Conservation (phyloP, 2,329 filamentous ascomycete species). For the Thielaviopsis populi region DNA sequence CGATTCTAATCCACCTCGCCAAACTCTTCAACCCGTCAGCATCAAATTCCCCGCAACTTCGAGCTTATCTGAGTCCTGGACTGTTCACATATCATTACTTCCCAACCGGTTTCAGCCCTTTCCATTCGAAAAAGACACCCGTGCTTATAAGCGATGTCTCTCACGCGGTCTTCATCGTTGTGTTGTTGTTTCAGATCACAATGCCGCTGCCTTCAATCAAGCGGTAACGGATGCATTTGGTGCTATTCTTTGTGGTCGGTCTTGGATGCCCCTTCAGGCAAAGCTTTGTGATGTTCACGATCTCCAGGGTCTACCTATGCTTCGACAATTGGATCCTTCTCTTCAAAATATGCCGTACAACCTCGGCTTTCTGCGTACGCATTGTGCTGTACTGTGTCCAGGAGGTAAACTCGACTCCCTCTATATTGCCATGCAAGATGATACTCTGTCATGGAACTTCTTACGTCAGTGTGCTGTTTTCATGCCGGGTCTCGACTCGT, state of each 20-base stretch:
- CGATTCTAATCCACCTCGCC: slow-evolving; percentile 14
- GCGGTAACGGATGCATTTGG: slow-evolving; percentile 37
- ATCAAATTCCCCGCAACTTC: slow-evolving; percentile 17
- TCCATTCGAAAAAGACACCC: slow-evolving; percentile 47
- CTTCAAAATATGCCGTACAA: slow-evolving; percentile 33
- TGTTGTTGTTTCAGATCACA: slow-evolving; percentile 36
- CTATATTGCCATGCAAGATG: slow-evolving; percentile 41
- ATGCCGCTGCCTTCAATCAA: slow-evolving; percentile 33
- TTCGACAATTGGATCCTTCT: slow-evolving; percentile 35
- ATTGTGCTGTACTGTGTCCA: slow-evolving; percentile 41
- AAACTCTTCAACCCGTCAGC: slow-evolving; percentile 17
- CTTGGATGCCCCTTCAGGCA: slow-evolving; percentile 45
- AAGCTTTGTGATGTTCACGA: slow-evolving; percentile 41
- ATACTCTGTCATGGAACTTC: slow-evolving; percentile 41
- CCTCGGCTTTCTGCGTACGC: slow-evolving; percentile 34
- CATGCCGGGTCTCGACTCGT: slow-evolving; percentile 37
- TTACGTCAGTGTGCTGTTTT: slow-evolving; percentile 34
- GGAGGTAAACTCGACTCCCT: slow-evolving; percentile 42
- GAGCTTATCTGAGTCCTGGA: slow-evolving; percentile 32
- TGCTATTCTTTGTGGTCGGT: slow-evolving; percentile 33
- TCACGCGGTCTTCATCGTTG: slow-evolving; percentile 45
- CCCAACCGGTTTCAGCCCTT: slow-evolving; percentile 39
- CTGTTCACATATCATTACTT: slow-evolving; percentile 44
- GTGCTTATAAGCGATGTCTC: slow-evolving; percentile 44
- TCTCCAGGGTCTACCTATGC: slow-evolving; percentile 42